phyloP scores from a whole-genome alignment of 495 filamentous ascomycete species.

The Mytilinidion resinicola region DNA sequence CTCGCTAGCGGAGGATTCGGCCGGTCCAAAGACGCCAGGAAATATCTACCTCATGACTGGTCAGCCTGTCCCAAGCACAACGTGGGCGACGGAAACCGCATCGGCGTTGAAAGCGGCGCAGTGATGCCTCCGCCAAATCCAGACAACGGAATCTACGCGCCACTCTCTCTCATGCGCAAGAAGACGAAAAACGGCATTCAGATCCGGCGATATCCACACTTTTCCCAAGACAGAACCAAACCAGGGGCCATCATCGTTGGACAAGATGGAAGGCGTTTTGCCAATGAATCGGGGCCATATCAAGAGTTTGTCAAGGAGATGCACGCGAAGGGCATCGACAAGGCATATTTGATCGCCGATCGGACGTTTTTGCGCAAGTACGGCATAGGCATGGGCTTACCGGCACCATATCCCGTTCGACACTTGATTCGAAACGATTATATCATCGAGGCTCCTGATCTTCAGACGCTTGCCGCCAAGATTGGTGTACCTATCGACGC shows the following conservation, averaged over 20 bases:
- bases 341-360: background rate
- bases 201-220: background rate
- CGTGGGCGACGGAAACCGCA: background rate
- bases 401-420: background rate
- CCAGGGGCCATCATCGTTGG: conserved; percentile 32
- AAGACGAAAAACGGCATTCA: too few relatives aligned
- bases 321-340: conserved; percentile 5
- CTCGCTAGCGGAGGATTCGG: conserved; percentile 30
- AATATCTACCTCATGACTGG: conserved; percentile 1
- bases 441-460: conserved; percentile 35
- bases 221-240: conserved; percentile 16
- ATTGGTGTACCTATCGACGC: conserved; percentile 16
- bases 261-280: conserved; percentile 22
- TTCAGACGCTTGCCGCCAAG: conserved; percentile 40
- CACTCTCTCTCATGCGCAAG: background rate
- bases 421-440: background rate
- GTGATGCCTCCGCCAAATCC: background rate
- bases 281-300: conserved; percentile 28
- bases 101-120: conserved; percentile 1
- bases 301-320: conserved; percentile 14
- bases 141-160: background rate
- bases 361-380: background rate
- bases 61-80: background rate
- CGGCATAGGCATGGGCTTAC: conserved; percentile 1
- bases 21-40: conserved; percentile 3